Base-by-base conservation (phyloP, 345 rosid species). In the Murraya koenigii region DNA sequence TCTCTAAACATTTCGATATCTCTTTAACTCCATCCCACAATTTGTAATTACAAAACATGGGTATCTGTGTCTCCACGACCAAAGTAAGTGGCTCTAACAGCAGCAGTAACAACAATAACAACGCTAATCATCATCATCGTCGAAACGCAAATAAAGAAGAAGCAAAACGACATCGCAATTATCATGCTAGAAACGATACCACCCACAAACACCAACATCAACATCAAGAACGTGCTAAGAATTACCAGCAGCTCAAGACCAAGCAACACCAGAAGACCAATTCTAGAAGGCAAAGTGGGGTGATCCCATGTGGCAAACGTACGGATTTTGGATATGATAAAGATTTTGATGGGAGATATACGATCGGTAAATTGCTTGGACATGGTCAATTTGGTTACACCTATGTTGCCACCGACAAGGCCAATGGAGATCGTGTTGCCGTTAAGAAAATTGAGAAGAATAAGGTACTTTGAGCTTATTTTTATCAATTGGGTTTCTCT, bases 321-420 rank as follows among this genome's bases (percentile, higher is more conserved):
- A 84, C 88, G 25, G 91, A 87, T 81, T 89, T 89, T 72, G 93
- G 93, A 30, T 89, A 89, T 60, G 82, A 75, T 49, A 89, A 85
- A 81, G 91, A 89, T 82, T 89, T 89, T 69, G 84, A 75, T 35
- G 52, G 26, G 15, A 78, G 78, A 49, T 89, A 88, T 73, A 41
- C 83, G 59, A 84, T 86, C 28, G 93, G 93, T 2, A 88, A 89
- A 73, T 74, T 89, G 80, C 74, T 89, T 41, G 93, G 93, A 10
- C 89, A 89, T 74, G 93, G 93, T 1, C 93, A 89, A 77, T 89
- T 89, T 81, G 93, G 93, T 26, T 89, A 87, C 63, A 89, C 93
- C n/a, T 89, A 86, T 81, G 90, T 86, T 68, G 91, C 93, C 66
- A 75, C 78, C 60, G 87, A 85, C 41, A 89, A 86, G 83, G 74